A percentile compares a stretch with the other conserved stretches of the same genome.
Conservation (phyloP, 257 asterid species). For the Coffea canephora region DNA sequence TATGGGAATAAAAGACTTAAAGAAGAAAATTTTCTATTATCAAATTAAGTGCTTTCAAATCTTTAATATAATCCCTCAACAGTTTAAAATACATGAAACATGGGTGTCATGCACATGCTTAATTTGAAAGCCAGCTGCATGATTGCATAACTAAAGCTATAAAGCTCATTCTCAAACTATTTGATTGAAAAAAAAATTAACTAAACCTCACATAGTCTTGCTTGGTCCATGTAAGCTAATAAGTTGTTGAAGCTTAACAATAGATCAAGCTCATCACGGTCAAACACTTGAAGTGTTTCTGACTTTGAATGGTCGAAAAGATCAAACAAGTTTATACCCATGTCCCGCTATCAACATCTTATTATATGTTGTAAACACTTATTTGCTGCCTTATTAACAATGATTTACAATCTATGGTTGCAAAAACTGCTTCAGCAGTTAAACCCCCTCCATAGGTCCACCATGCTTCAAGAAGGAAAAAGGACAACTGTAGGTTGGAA, state of each 20-base stretch:
- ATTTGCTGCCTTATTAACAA: background rate
- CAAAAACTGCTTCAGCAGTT: no score
- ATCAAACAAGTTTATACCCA: background rate
- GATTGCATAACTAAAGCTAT: background rate
- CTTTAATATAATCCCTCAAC: background rate
- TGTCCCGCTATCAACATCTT: background rate
- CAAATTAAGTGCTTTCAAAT: background rate
- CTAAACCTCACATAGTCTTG: background rate
- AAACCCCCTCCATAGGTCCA: background rate
- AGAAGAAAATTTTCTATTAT: background rate
- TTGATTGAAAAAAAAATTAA: background rate
- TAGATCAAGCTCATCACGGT: background rate
- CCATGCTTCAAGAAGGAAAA: background rate
- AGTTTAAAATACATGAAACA: background rate
- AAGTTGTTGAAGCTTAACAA: background rate
- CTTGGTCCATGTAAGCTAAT: no score
- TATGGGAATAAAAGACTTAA: background rate
- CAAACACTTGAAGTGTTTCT: background rate
- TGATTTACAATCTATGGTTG: background rate
- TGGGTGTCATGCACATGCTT: background rate
- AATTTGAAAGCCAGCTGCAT: background rate
- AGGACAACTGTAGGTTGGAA: background rate
- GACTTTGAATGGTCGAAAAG: background rate
- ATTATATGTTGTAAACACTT: no score
- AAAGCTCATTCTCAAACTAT: background rate